Conservation (phyloP, 75 land plant genomes). For the Pinus taeda region DNA sequence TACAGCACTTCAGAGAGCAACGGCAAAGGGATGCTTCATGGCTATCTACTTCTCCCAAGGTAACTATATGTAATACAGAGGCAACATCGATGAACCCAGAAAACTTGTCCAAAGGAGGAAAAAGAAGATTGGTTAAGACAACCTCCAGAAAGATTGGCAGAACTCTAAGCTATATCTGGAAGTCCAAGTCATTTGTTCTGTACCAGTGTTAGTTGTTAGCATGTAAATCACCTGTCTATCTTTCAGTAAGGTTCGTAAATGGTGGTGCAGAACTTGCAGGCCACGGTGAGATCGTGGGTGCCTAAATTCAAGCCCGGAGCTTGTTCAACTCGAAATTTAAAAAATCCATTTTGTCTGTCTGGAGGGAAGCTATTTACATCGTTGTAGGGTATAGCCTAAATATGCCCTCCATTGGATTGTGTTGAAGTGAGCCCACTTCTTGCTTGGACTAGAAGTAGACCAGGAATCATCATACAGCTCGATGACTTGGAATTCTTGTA, state of each 20-base stretch:
- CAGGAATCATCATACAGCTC: slow-evolving; percentile 8
- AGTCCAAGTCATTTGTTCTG: slow-evolving; percentile 37
- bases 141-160: slow-evolving; percentile 34
- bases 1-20: slow-evolving; percentile 80
- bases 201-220: slow-evolving; percentile 33
- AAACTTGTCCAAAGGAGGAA: slow-evolving; percentile 1
- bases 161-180: slow-evolving; percentile 34
- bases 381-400: too few relatives aligned
- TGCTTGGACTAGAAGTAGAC: background rate
- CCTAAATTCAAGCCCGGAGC: background rate
- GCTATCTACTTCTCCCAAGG: background rate
- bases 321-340: background rate
- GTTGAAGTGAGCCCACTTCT: background rate
- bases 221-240: background rate
- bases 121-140: slow-evolving; percentile 21
- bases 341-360: background rate
- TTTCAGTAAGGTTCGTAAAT: background rate
- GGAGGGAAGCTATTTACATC: background rate
- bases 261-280: background rate
- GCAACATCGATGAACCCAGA: background rate
- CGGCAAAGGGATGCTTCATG: slow-evolving; percentile 59
- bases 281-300: too few relatives aligned
- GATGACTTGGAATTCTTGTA: slow-evolving; percentile 1
- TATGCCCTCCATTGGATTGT: too few relatives aligned
- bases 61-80: background rate